Base-by-base conservation (phyloP, 345 rosid genomes). In the Populus euphratica region DNA sequence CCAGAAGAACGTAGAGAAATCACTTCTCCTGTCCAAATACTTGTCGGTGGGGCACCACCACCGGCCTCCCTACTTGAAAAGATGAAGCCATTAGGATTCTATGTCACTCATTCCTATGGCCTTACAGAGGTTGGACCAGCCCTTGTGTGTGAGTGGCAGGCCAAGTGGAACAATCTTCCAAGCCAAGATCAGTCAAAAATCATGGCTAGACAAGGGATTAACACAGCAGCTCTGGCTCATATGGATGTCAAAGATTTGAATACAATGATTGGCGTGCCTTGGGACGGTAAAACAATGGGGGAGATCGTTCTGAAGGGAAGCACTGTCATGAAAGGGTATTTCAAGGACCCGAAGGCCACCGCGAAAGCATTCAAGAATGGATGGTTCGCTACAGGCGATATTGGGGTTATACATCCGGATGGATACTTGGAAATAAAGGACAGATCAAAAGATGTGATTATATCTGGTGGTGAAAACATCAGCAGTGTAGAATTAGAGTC, bases 11-110 rank as follows among this genome's bases (percentile, higher is more conserved):
- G 85, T 14, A 73, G 69, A 5, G 35, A 65, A 14, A 64, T 87
- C 18, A 41, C 83, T 20, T 81, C 80, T 65, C 78, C 90, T 0
- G 94, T 94, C 8, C 79, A 92, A 27, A 79, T 92, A 3, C 91
- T 91, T 77, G 89, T 90, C 5, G 98, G 97, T 1, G 98, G 97
- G 0, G 94, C 97, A 5, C 84, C 98, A 0, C 98, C 97, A 0
- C 93, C 97, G 0, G 85, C 89, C 2, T n/a, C 90, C 0, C 85
- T 94, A 11, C 77, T 94, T 3, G 76, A 84, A 77, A 84, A 87
- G 69, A 88, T 91, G 13, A 84, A 88, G 50, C 61, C 44, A 14
- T 56, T 93, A 0, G 93, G 95, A 17, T 94, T 94, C 81, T 78
- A 86, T 5, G 87, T 94, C n/a, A 87, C 94, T 0, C 98, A 93